These are phyloP conservation scores for Calamus simplicifolius DNA, from an alignment of 176 grass and related monocot species.

Conservation along the genomic window DNA sequence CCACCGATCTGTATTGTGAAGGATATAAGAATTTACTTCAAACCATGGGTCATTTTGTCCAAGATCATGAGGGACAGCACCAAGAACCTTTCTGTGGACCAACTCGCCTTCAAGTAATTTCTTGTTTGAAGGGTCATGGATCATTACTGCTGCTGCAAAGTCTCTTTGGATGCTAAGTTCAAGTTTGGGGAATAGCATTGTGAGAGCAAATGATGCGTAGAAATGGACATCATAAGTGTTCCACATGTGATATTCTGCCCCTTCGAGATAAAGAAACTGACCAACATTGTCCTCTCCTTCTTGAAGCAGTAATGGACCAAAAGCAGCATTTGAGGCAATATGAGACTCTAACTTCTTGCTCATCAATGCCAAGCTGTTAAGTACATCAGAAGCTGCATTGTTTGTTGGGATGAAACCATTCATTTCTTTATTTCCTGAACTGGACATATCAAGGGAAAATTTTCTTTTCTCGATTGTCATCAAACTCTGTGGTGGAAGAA, in stretches of 20 bases:
- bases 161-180: constrained; percentile 90
- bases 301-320: constrained; percentile 72
- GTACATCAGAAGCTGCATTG: constrained; percentile 58
- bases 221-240: constrained; percentile 99
- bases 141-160: constrained; percentile 87
- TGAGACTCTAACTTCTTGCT: constrained; percentile 66
- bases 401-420: constrained; percentile 25
- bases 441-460: constrained; percentile 76
- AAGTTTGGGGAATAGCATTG: constrained; percentile 85
- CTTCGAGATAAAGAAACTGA: constrained; percentile 97
- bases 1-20: constrained; percentile 91
- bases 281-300: constrained; percentile 83
- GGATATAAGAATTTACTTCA: constrained; percentile 87
- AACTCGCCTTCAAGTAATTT: constrained; percentile 67
- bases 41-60: constrained; percentile 90
- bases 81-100: constrained; percentile 77
- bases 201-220: constrained; percentile 82
- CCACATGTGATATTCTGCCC: constrained; percentile 96
- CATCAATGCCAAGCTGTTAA: constrained; percentile 66
- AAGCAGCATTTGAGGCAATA: constrained; percentile 55
- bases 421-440: constrained; percentile 36
- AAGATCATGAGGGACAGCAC: constrained; percentile 95
- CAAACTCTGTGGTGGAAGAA: constrained; percentile 75
- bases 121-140: constrained; percentile 86
- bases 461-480: constrained; percentile 66